phyloP scores from a whole-genome alignment of 2,329 filamentous ascomycete species.

The Verticillium nonalfalfae region DNA sequence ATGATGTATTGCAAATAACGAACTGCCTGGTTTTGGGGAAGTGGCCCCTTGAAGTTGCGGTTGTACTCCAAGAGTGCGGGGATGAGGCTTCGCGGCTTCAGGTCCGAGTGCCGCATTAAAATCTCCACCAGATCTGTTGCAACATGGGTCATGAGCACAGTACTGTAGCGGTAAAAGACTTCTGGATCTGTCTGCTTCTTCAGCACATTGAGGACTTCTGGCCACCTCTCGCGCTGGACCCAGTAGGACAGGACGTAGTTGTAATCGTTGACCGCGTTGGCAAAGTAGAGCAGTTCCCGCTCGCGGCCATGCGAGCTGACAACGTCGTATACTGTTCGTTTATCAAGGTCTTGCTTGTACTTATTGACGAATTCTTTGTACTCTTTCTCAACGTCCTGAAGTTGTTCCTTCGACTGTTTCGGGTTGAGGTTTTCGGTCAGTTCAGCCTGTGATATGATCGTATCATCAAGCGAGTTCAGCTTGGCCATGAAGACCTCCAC shows the following conservation, averaged over 20 bases:
- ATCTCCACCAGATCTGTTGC: slow-evolving; percentile 88
- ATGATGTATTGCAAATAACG: slow-evolving; percentile 92
- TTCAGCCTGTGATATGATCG: slow-evolving; percentile 83
- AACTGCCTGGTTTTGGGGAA: slow-evolving; percentile 81
- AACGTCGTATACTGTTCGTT: slow-evolving; percentile 89
- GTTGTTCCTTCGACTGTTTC: slow-evolving; percentile 63
- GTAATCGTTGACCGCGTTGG: slow-evolving; percentile 82
- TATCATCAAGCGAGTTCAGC: slow-evolving; percentile 89
- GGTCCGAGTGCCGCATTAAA: slow-evolving; percentile 80
- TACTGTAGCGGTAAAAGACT: slow-evolving; percentile 95
- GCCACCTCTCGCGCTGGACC: slow-evolving; percentile 92
- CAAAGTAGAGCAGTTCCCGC: slow-evolving; percentile 86
- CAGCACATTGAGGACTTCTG: slow-evolving; percentile 76
- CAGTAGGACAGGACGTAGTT: slow-evolving; percentile 95
- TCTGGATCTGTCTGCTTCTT: slow-evolving; percentile 90
- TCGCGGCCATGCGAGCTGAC: slow-evolving; percentile 94
- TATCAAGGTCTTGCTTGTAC: slow-evolving; percentile 82
- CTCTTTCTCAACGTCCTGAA: slow-evolving; percentile 65
- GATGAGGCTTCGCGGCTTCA: slow-evolving; percentile 83
- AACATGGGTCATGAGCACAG: slow-evolving; percentile 88
- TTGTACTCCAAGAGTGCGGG: slow-evolving; percentile 94
- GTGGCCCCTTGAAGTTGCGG: slow-evolving; percentile 60
- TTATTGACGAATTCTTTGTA: slow-evolving; percentile 83
- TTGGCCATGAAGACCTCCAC: slow-evolving; percentile 97
- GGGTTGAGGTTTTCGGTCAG: slow-evolving; percentile 65